A percentile compares a stretch with the other conserved stretches of the same genome.
phyloP scores from a whole-genome alignment of 495 filamentous ascomycete genomes.

The Lophiostoma macrostomum region DNA sequence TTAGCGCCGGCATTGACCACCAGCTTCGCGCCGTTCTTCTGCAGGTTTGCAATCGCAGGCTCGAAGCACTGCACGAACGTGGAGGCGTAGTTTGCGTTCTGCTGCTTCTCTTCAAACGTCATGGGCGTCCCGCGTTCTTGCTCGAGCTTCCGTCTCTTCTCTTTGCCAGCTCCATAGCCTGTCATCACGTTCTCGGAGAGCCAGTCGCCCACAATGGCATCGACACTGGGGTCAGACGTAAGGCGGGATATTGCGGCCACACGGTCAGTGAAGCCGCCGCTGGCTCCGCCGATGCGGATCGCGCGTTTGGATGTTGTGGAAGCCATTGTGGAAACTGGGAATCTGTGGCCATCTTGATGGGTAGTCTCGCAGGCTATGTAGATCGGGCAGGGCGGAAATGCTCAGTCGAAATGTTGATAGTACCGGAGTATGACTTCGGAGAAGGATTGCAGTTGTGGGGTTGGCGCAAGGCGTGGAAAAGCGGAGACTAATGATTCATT shows the following conservation, averaged over 20 bases:
- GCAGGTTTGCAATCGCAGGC: slow-evolving; percentile 25
- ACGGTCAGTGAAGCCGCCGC: slow-evolving; percentile 16
- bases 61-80: slow-evolving; percentile 33
- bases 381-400: no score
- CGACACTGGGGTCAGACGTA: slow-evolving; percentile 7
- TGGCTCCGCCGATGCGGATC: slow-evolving; percentile 3
- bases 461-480: no score
- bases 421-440: no score
- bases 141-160: not conserved
- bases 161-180: slow-evolving; percentile 4
- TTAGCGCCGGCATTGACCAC: slow-evolving; percentile 32
- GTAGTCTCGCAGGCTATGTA: no score
- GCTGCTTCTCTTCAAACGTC: slow-evolving; percentile 14
- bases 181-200: slow-evolving; percentile 20
- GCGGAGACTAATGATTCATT: not conserved
- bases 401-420: no score
- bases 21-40: slow-evolving; percentile 20
- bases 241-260: not conserved
- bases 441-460: no score
- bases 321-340: no score
- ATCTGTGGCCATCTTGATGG: no score
- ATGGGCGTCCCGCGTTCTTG: not conserved
- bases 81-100: slow-evolving; percentile 23
- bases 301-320: no score
- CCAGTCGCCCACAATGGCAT: slow-evolving; percentile 17